These are phyloP conservation scores for Lindgomyces ingoldianus DNA, from an alignment of 495 filamentous ascomycete species.

Conservation along the genomic window DNA sequence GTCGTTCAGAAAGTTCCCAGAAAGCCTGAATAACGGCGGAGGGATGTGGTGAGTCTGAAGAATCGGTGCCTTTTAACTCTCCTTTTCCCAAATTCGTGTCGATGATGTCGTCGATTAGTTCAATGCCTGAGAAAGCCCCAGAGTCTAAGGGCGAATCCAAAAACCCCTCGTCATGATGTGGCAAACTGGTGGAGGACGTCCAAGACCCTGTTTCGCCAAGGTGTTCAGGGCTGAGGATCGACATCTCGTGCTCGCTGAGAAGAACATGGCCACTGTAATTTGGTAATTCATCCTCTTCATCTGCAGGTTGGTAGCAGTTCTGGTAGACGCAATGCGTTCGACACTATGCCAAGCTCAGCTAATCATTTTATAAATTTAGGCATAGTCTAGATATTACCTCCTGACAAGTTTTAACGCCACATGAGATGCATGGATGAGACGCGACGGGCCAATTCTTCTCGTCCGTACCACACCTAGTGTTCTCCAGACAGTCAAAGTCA, in stretches of 20 bases:
- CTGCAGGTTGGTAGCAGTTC: slow-evolving; percentile 2
- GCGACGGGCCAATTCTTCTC: neutral
- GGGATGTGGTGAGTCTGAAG: slow-evolving; percentile 2
- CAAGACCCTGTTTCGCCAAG: neutral
- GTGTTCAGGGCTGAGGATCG: slow-evolving; percentile 16
- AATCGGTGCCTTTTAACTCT: neutral
- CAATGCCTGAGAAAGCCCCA: neutral
- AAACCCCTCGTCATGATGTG: slow-evolving; percentile 22
- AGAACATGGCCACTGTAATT: slow-evolving; percentile 18
- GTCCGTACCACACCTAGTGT: neutral
- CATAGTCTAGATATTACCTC: neutral
- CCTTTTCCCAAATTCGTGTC: slow-evolving; percentile 4
- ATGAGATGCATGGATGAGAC: slow-evolving; percentile 12
- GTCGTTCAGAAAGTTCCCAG: slow-evolving; percentile 18
- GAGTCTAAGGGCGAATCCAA: slow-evolving; percentile 17
- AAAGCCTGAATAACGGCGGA: slow-evolving; percentile 14
- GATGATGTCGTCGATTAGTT: slow-evolving; percentile 19
- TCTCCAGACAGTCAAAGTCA: neutral
- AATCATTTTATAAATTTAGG: neutral
- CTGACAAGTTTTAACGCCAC: slow-evolving; percentile 22
- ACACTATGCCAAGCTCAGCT: neutral
- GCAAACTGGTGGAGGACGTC: no score
- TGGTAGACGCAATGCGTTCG: slow-evolving; percentile 27
- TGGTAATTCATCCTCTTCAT: slow-evolving; percentile 24
- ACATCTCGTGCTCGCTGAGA: slow-evolving; percentile 8